phyloP scores from a whole-genome alignment of 2,329 filamentous ascomycete genomes.

The Penicillium sp. region DNA sequence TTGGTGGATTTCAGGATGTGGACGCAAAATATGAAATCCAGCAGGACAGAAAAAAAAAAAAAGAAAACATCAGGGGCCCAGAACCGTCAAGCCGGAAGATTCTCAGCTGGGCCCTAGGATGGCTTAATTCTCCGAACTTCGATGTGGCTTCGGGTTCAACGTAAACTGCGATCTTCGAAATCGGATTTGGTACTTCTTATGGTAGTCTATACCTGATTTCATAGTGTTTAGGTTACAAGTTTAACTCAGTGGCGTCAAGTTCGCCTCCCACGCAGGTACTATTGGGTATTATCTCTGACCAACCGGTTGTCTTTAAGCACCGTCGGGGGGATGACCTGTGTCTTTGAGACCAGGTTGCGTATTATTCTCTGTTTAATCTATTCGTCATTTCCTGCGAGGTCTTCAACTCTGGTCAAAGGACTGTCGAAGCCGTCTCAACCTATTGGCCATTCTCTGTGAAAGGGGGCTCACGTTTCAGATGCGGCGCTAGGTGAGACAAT shows the following conservation, averaged over 20 bases:
- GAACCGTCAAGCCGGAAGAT: not conserved
- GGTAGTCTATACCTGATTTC: not conserved
- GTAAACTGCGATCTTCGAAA: not conserved
- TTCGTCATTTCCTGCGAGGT: not conserved
- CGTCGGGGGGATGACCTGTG: not conserved
- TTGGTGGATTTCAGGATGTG: not conserved
- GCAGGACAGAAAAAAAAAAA: not conserved
- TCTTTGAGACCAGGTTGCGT: not conserved
- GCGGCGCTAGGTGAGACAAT: constrained; percentile 4
- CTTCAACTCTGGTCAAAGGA: not conserved
- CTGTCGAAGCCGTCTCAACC: not conserved
- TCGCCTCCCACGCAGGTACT: not conserved
- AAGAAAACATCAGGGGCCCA: not conserved
- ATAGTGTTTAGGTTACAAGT: not conserved
- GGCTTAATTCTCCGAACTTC: not conserved
- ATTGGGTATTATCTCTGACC: too few relatives aligned
- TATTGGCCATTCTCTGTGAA: not conserved
- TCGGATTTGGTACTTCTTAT: not conserved
- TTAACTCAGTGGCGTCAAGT: not conserved
- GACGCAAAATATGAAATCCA: not conserved
- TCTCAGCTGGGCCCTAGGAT: not conserved
- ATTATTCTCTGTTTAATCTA: too few relatives aligned
- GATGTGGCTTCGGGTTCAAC: not conserved
- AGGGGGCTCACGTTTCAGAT: not conserved
- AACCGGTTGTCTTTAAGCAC: not conserved